A percentile compares a stretch with the other conserved stretches of the same genome.
Conservation (phyloP, 306 rosid species). For the Trifolium fragiferum region DNA sequence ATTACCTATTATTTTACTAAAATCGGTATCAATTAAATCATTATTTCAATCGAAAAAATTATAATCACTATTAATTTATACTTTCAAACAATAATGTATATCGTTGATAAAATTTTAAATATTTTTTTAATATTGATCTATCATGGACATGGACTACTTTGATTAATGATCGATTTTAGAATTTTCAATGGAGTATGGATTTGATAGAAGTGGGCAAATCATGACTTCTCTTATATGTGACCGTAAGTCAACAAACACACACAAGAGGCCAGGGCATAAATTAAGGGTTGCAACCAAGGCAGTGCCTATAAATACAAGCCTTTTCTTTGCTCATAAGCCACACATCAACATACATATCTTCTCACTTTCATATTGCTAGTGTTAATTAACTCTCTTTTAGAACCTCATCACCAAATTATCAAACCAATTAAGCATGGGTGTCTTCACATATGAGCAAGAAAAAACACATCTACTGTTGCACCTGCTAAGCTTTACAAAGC, state of each 20-base stretch:
- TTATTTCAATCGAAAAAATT: too few relatives aligned
- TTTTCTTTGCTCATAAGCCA: background rate
- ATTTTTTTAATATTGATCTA: too few relatives aligned
- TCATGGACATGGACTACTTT: too few relatives aligned
- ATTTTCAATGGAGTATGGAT: too few relatives aligned
- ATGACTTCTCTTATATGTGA: too few relatives aligned
- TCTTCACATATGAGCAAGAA: conserved; percentile 46
- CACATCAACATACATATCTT: background rate
- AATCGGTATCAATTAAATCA: too few relatives aligned
- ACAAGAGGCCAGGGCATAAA: background rate
- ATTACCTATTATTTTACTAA: too few relatives aligned
- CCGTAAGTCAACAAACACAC: background rate
- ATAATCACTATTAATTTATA: too few relatives aligned
- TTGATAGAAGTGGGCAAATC: too few relatives aligned
- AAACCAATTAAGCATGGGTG: conserved; percentile 53
- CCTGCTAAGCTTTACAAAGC: conserved; percentile 56
- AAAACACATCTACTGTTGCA: conserved; percentile 43
- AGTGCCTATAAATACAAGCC: conserved; percentile 1
- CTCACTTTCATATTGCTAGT: background rate
- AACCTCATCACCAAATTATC: background rate
- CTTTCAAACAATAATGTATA: too few relatives aligned
- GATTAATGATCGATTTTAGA: too few relatives aligned
- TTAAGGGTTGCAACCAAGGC: background rate
- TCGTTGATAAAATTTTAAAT: too few relatives aligned
- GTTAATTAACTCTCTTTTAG: background rate